Evolutionary conservation across 2,329 filamentous ascomycete species (phyloP).

Genomic region (Metarhizium album): DNA sequence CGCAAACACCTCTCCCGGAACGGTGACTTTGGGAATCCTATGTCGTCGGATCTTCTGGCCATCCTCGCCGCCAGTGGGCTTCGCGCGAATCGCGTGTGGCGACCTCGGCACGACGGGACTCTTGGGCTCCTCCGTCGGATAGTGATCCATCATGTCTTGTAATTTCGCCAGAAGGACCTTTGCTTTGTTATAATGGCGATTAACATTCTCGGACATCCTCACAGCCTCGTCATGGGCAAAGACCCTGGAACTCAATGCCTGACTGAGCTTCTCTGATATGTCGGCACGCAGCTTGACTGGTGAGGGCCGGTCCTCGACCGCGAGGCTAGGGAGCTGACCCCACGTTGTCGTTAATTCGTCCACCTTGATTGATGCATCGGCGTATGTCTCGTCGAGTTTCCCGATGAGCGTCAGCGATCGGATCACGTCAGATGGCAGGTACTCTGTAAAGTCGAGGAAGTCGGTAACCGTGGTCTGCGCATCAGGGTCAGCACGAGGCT

Average conservation of each 20-base stretch:
- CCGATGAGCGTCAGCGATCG: slow-evolving; percentile 56
- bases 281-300: slow-evolving; percentile 44
- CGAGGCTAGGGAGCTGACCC: slow-evolving; percentile 41
- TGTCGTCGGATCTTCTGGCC: slow-evolving; percentile 36
- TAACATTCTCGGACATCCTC: slow-evolving; percentile 53
- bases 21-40: slow-evolving; percentile 47
- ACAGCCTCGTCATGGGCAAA: slow-evolving; percentile 51
- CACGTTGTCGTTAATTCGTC: slow-evolving; percentile 47
- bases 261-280: slow-evolving; percentile 47
- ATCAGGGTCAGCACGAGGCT: slow-evolving; percentile 51
- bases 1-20: slow-evolving; percentile 55
- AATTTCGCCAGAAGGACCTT: slow-evolving; percentile 49
- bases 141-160: slow-evolving; percentile 49
- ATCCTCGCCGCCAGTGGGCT: slow-evolving; percentile 33
- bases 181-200: slow-evolving; percentile 49
- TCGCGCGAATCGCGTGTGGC: slow-evolving; percentile 40
- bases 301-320: slow-evolving; percentile 34
- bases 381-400: slow-evolving; percentile 49
- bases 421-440: slow-evolving; percentile 55
- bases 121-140: slow-evolving; percentile 42
- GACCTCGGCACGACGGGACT: slow-evolving; percentile 42
- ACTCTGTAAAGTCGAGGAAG: slow-evolving; percentile 60
- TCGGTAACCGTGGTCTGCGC: slow-evolving; percentile 59
- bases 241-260: slow-evolving; percentile 43
- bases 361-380: slow-evolving; percentile 42